These are phyloP conservation scores for Postia placenta DNA, from an alignment of 768 basidiomycete genomes.

Conservation along the genomic window DNA sequence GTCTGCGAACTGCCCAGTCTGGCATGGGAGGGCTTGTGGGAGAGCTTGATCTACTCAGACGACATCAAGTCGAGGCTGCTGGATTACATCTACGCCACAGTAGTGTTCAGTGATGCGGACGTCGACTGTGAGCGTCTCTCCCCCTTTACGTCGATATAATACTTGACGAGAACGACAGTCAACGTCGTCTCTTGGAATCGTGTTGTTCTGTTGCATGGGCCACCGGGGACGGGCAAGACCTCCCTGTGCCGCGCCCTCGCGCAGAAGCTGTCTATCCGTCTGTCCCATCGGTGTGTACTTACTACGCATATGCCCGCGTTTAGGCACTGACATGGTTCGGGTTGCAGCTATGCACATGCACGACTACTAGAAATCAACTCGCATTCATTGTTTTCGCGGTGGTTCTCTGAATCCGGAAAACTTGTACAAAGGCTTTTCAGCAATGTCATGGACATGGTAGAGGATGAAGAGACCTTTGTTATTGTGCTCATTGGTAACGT, in stretches of 20 bases:
- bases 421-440: slow-evolving; percentile 91
- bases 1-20: slow-evolving; percentile 84
- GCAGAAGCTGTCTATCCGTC: slow-evolving; percentile 88
- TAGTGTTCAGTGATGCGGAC: slow-evolving; percentile 85
- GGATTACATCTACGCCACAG: slow-evolving; percentile 91
- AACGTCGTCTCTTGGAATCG: slow-evolving; percentile 96
- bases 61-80: slow-evolving; percentile 84
- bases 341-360: slow-evolving; percentile 72
- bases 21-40: slow-evolving; percentile 90
- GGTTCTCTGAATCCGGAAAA: slow-evolving; percentile 99
- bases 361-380: slow-evolving; percentile 96
- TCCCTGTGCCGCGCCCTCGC: slow-evolving; percentile 91
- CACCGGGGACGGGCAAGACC: slow-evolving; percentile 97
- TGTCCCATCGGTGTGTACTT: slow-evolving; percentile 67
- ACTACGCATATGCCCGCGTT: neutral
- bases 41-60: slow-evolving; percentile 77
- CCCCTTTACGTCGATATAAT: neutral
- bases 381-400: slow-evolving; percentile 95
- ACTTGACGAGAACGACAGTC: slow-evolving; percentile 33
- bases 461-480: slow-evolving; percentile 88
- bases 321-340: neutral
- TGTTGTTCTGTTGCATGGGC: slow-evolving; percentile 90
- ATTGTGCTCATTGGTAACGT: slow-evolving; percentile 84
- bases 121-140: slow-evolving; percentile 60
- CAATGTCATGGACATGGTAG: slow-evolving; percentile 84